A percentile compares a stretch with the other conserved stretches of the same genome.
Conservation (phyloP, 768 basidiomycete species). For the Lactarius deliciosus region DNA sequence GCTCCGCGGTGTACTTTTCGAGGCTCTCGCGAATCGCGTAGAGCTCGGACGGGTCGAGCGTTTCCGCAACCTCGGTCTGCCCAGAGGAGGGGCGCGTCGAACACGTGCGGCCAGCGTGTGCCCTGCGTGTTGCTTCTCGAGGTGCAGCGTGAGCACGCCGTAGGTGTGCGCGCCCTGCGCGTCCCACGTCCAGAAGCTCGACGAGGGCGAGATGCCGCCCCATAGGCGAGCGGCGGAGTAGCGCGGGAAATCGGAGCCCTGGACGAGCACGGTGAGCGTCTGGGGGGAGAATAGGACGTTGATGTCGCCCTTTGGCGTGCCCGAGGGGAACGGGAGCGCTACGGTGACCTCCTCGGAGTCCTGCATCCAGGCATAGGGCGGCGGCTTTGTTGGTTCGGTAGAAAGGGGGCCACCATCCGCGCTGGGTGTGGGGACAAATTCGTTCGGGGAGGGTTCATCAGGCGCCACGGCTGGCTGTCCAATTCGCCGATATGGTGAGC, state of each 20-base stretch:
- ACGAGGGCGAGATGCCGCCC: constrained; percentile 72
- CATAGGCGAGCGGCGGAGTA: constrained; percentile 69
- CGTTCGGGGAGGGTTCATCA: constrained; percentile 63
- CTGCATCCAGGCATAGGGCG: constrained; percentile 94
- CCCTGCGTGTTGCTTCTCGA: constrained; percentile 85
- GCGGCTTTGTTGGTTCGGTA: constrained; percentile 49
- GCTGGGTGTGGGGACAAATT: constrained; percentile 69
- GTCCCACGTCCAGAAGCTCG: constrained; percentile 96
- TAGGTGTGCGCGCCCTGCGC: constrained; percentile 64
- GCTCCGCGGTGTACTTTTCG: constrained; percentile 78
- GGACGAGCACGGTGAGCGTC: constrained; percentile 64
- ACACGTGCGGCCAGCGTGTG: constrained; percentile 86
- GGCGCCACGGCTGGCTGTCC: constrained; percentile 36
- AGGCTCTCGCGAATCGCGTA: constrained; percentile 75
- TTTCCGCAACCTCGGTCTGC: constrained; percentile 73
- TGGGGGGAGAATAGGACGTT: constrained; percentile 63
- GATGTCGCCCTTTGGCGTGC: constrained; percentile 61
- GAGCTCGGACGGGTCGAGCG: constrained; percentile 81
- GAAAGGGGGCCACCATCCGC: constrained; percentile 43
- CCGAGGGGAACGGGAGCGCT: constrained; percentile 78
- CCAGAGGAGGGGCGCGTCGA: constrained; percentile 54
- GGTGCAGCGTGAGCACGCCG: constrained; percentile 75
- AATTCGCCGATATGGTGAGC: constrained; percentile 51
- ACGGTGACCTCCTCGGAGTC: constrained; percentile 79
- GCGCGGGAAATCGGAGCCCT: constrained; percentile 46